Base-by-base conservation (phyloP, 2,329 filamentous ascomycete genomes). In the Shiraia sp. region DNA sequence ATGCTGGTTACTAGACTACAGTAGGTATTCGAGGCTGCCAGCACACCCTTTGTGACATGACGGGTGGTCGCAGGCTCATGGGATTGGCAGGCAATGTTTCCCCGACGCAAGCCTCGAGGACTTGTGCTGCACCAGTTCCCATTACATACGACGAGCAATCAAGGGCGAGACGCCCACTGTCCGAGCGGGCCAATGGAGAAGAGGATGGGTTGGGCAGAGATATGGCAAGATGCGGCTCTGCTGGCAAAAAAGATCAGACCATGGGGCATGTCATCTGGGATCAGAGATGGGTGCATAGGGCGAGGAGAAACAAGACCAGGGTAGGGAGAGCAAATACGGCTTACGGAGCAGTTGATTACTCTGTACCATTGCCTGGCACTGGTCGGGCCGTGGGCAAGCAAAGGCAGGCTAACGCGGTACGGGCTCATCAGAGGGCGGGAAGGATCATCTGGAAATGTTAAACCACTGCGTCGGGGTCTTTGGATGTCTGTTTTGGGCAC, bases 171-270 rank as follows among this genome's bases (percentile, higher is more conserved):
- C 40, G 35, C 32, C 16, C 12, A 17, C 17, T 25, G 28, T 27
- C 39, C 32, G 34, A 32, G 13, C 19, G 13, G 13, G 15, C 40
- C 42, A 31, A 47, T 37, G 34, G 42, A 32, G 27, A n/a, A 32
- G 36, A 30, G 27, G 22, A 23, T 19, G 37, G n/a, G 12, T 17
- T 19, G 19, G 17, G 17, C 24, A 19, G 16, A 30, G 25, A 34
- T 22, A 28, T 28, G 42, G n/a, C 12, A 10, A 27, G 36, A 40
- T 57, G 52, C 56, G 54, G 53, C 55, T 60, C 53, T 52, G 54
- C 33, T 45, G 23, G 33, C 47, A 32, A 32, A 32, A 32, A 22
- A 45, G 25, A 40, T 37, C 41, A 53, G 40, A 45, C 47, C 42
- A 51, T 29, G 26, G 9, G 34, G 19, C 25, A 49, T 39, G 26